Base-by-base conservation (phyloP, 495 filamentous ascomycete genomes). In the Evernia prunastri region DNA sequence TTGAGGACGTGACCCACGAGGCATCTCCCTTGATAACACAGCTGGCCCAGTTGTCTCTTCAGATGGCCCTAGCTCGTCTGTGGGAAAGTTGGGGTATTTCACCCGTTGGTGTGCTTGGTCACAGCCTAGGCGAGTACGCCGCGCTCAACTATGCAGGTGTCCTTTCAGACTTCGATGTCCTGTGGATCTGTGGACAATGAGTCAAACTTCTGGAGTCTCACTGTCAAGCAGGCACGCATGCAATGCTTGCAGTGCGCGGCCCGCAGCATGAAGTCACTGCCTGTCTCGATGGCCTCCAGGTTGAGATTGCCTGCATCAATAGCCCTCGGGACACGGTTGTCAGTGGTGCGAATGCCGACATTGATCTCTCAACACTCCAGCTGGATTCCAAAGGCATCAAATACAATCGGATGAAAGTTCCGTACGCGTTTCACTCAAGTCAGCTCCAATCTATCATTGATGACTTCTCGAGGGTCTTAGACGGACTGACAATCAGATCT, bases 81-180 rank as follows among this genome's bases (percentile, higher is more conserved):
- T 90, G 88, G 87, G 71, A 64, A 39, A 84, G 86, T 5, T 89
- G 87, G 83, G 88, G 86, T 60, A 78, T 91, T 67, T 81, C 76
- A 42, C 88, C 88, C n/a, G 78, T 78, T 64, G 86, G 80, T 36
- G 87, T 90, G 11, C 75, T 91, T 58, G 89, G 89, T 59, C 89
- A 92, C 76, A 90, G 87, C 71, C 63, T 81, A 25, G 89, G 89
- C 61, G 89, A 92, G 74, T 91, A 90, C 72, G 88, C 88, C 42
- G 89, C 89, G 35, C 79, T 91, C 10, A 79, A 89, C 66, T 81
- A 84, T 47, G 83, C 88, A 49, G 89, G 87, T 54, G 86, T 91
- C 33, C 77, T 92, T n/a, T 87, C 85, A n/a, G 85, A 82, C 45
- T 83, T 80, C 68, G 89, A 91, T 68, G 82, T 85, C 61, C 79